Conservation (phyloP, 2,329 filamentous ascomycete species). For the Diplocarpon rosae region DNA sequence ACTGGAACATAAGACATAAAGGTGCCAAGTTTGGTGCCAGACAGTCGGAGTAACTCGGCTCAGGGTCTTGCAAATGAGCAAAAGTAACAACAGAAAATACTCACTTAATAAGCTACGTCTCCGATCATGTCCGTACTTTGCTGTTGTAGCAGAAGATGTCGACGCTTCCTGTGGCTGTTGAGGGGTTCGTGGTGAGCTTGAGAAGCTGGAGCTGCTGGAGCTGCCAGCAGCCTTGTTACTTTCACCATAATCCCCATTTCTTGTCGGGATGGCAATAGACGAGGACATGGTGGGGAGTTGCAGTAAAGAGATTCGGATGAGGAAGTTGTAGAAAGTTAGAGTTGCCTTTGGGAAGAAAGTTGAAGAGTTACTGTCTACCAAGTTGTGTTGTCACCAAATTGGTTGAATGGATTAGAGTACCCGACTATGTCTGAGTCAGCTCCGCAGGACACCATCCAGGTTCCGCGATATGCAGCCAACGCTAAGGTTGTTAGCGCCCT, state of each 20-base stretch:
- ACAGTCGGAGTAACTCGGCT: conserved; percentile 1
- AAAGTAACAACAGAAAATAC: conserved; percentile 21
- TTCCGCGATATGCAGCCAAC: conserved; percentile 4
- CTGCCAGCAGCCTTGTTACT: conserved; percentile 31
- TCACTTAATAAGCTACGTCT: conserved; percentile 53
- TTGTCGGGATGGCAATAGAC: conserved; percentile 55
- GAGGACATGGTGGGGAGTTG: conserved; percentile 40
- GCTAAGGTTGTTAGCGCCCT: not conserved
- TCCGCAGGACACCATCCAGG: not conserved
- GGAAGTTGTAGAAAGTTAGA: no score
- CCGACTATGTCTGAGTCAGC: no score
- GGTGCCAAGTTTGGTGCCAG: not conserved
- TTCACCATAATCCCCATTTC: conserved; percentile 30
- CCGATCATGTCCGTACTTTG: conserved; percentile 38
- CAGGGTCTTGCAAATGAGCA: not conserved
- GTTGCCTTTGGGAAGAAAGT: not conserved
- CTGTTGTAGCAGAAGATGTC: conserved; percentile 27
- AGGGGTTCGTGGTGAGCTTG: conserved; percentile 42
- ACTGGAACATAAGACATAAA: not conserved
- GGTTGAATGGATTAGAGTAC: not conserved
- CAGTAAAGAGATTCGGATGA: conserved; percentile 1
- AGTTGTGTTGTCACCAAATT: conserved; percentile 1
- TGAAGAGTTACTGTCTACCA: conserved; percentile 5
- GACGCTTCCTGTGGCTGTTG: conserved; percentile 33
- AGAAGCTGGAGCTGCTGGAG: conserved; percentile 42